These are phyloP conservation scores for Tetracentron sinense DNA, from an alignment of 164 flowering plant genomes.

Conservation along the genomic window DNA sequence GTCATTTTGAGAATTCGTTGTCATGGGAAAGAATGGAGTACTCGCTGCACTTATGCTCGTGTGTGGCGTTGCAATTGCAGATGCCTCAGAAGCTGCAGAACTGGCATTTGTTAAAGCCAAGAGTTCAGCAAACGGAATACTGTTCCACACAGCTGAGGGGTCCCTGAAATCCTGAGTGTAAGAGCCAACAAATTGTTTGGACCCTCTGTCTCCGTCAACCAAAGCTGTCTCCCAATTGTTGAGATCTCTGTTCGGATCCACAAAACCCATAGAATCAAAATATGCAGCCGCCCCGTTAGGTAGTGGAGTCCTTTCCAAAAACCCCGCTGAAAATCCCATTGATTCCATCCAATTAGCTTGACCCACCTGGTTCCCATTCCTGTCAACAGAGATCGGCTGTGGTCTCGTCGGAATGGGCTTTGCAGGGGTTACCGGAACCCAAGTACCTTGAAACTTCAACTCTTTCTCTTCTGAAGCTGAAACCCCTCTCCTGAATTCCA, in stretches of 20 bases:
- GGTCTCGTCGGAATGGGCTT: conserved; percentile 18
- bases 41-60: background rate
- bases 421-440: conserved; percentile 19
- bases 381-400: background rate
- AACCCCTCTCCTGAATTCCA: conserved; percentile 16
- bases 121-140: background rate
- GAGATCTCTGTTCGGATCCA: conserved; percentile 4
- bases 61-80: conserved; percentile 1
- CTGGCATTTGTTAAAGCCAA: background rate
- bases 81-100: background rate
- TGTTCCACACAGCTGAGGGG: conserved; percentile 6
- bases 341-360: background rate
- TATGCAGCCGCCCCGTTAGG: conserved; percentile 3
- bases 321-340: background rate
- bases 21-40: background rate
- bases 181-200: background rate
- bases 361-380: conserved; percentile 10
- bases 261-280: background rate
- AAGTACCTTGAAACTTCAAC: conserved; percentile 4
- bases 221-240: conserved; percentile 15
- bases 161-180: background rate
- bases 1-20: background rate
- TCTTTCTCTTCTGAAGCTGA: background rate
- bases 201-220: background rate
- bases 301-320: background rate